phyloP scores from a whole-genome alignment of 192 early-diverging fungal genomes.

The Phycomyces blakesleeanus region DNA sequence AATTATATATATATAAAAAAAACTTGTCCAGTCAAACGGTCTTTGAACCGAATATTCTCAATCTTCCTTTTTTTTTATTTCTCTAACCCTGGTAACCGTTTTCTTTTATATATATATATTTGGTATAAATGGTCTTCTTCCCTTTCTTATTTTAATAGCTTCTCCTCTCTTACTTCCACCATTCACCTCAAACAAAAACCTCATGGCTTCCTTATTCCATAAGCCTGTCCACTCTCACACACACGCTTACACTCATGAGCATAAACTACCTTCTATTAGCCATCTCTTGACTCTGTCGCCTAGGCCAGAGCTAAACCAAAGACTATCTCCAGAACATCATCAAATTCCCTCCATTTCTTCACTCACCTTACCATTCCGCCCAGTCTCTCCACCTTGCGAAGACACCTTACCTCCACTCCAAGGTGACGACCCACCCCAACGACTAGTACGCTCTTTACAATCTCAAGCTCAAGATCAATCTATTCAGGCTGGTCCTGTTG shows the following conservation, averaged over 20 bases:
- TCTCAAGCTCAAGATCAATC: background rate
- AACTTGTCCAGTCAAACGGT: too few relatives aligned
- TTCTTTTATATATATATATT: background rate
- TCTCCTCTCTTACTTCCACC: too few relatives aligned
- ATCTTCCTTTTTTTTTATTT: background rate
- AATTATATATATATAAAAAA: too few relatives aligned
- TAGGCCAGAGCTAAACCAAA: background rate
- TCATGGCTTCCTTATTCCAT: background rate
- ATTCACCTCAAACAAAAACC: background rate
- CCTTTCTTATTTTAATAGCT: too few relatives aligned
- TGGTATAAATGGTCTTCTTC: background rate
- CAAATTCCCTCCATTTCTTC: background rate
- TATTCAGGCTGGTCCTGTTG: background rate
- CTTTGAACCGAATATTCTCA: background rate
- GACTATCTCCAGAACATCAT: background rate
- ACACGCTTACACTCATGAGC: background rate
- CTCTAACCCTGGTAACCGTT: background rate
- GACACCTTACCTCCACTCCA: background rate
- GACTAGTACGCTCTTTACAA: background rate
- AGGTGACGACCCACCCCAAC: background rate
- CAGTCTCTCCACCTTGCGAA: background rate
- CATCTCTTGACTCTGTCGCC: background rate
- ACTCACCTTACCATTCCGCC: background rate
- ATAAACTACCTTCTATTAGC: background rate
- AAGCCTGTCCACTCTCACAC: too few relatives aligned